These are phyloP conservation scores for Ogataea allantospora DNA, from an alignment of 805 yeast species.

Conservation along the genomic window DNA sequence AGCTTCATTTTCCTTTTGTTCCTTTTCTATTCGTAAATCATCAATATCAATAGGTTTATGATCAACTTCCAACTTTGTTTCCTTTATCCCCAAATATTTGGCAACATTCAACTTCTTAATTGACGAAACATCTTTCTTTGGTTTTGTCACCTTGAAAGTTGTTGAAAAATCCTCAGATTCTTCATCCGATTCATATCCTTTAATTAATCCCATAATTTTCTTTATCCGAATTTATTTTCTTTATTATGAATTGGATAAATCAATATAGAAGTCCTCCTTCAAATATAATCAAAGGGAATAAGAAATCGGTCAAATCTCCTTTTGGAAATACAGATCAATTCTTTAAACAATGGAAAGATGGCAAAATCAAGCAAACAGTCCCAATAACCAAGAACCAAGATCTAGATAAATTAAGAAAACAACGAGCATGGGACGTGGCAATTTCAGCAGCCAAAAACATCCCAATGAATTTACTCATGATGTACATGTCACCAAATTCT, in stretches of 20 bases:
- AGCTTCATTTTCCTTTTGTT: background rate
- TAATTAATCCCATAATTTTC: slow-evolving; percentile 10
- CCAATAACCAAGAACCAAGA: slow-evolving; percentile 13
- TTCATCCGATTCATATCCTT: slow-evolving; percentile 17
- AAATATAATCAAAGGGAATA: background rate
- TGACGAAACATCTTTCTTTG: background rate
- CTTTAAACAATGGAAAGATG: slow-evolving; percentile 17
- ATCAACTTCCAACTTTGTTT: background rate
- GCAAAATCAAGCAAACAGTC: slow-evolving; percentile 6
- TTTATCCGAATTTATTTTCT: background rate
- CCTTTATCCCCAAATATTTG: slow-evolving; percentile 8
- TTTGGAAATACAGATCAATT: slow-evolving; percentile 21
- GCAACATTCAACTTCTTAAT: slow-evolving; percentile 7
- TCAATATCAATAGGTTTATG: background rate
- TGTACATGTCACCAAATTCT: slow-evolving; percentile 89
- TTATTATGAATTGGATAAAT: slow-evolving; percentile 11
- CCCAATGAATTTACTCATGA: slow-evolving; percentile 90
- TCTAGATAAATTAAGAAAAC: slow-evolving; percentile 42
- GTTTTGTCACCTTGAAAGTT: slow-evolving; percentile 6
- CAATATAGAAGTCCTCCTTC: slow-evolving; percentile 4
- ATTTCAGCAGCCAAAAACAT: slow-evolving; percentile 73
- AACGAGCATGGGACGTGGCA: slow-evolving; percentile 87
- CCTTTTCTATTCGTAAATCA: background rate
- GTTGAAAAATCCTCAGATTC: slow-evolving; percentile 3
- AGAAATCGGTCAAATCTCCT: slow-evolving; percentile 16